Base-by-base conservation (phyloP, 805 yeast genomes). In the Maudiozyma barnettii region DNA sequence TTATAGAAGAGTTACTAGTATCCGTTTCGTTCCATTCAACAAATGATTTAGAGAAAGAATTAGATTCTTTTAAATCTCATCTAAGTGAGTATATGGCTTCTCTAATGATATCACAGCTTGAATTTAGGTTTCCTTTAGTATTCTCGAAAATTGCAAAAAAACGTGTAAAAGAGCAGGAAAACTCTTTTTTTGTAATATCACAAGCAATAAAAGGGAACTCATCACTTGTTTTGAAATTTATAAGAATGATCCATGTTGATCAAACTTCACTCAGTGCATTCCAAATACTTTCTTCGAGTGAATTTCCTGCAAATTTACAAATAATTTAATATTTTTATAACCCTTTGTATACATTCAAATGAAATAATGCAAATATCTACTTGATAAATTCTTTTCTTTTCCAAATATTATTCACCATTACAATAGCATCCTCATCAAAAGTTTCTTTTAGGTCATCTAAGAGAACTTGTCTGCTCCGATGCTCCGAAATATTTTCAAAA, bases 41-140 rank as follows among this genome's bases (percentile, higher is more conserved):
- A 26, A 26, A 26, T 26, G 8, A 2, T 26, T 26, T 26, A 12
- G 30, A 26, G 30, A 6, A 9, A 16, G 23, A 43, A 20, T 47
- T 54, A 35, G 35, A 33, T 26, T 40, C 39, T 36, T 4, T n/a
- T 36, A 18, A 35, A 16, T 7, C 30, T 6, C 61, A 56, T 23
- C 45, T 58, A 40, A 61, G 61, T 38, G 63, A 60, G 35, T 64
- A 50, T 49, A 31, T 60, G 16, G 39, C 54, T 2, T 63, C 66
- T 1, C 47, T 65, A 29, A 37, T 65, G 10, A n/a, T 63, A 2
- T 60, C 66, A 0, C 62, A 66, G 41, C 51, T 66, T 44, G 72
- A 68, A 44, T 62, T 64, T 39, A 59, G 57, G 35, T 60, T 57
- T 48, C 71, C 72, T 4, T 47, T 67, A 22, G 59, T 64, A 5